These are phyloP conservation scores for Ilyonectria robusta DNA, from an alignment of 2,329 filamentous ascomycete genomes.

Conservation along the genomic window DNA sequence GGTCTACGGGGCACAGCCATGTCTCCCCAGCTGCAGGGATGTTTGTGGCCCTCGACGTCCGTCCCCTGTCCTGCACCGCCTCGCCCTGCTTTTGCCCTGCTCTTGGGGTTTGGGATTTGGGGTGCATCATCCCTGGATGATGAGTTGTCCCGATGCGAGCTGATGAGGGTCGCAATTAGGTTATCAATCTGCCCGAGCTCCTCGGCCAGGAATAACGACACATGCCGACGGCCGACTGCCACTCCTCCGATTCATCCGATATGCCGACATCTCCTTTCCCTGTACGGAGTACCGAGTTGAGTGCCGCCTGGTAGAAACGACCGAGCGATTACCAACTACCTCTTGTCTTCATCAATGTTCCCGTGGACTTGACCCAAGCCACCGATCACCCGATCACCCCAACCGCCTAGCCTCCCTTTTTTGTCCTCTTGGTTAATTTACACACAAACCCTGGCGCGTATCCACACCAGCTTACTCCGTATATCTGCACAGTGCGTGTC, in stretches of 20 bases:
- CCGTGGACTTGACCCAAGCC: background rate
- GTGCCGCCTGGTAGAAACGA: background rate
- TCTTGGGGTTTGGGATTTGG: background rate
- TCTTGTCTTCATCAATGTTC: background rate
- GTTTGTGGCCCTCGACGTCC: background rate
- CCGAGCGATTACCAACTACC: background rate
- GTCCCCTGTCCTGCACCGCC: background rate
- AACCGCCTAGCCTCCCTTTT: background rate
- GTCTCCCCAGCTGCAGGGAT: background rate
- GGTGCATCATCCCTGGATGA: background rate
- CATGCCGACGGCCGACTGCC: background rate
- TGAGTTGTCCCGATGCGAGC: background rate
- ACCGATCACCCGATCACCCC: background rate
- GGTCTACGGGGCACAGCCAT: background rate
- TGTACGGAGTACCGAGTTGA: background rate
- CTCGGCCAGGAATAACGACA: background rate
- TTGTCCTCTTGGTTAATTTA: background rate
- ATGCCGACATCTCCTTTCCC: background rate
- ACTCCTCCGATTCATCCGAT: background rate
- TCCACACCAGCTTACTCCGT: background rate
- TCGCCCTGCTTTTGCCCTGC: background rate
- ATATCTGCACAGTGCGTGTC: background rate
- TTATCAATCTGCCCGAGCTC: slow-evolving; percentile 46
- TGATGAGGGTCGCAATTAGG: slow-evolving; percentile 33
- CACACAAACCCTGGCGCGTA: background rate